Evolutionary conservation across 2,329 filamentous ascomycete genomes (phyloP).

Genomic region (Didymella pinodella): DNA sequence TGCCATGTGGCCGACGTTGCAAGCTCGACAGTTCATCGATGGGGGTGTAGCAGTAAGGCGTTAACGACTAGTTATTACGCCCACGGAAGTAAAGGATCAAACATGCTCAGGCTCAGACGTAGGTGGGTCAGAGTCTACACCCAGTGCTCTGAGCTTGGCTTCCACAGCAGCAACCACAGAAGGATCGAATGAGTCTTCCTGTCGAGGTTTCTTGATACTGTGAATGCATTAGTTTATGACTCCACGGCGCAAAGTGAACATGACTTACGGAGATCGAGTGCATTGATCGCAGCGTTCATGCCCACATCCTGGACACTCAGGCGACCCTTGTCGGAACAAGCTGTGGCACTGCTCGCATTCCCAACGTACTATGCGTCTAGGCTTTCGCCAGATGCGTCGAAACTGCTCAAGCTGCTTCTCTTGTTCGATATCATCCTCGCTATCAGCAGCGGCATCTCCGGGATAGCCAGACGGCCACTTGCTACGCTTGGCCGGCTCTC

Average conservation of each 20-base stretch:
- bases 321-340: conserved; percentile 64
- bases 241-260: too few species aligned
- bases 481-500: conserved; percentile 75
- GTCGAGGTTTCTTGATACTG: conserved; percentile 64
- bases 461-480: conserved; percentile 76
- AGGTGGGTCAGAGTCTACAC: conserved; percentile 36
- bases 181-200: conserved; percentile 66
- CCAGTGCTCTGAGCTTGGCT: conserved; percentile 57
- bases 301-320: conserved; percentile 66
- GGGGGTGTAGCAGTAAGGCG: neutral
- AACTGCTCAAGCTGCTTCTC: conserved; percentile 38
- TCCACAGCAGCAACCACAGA: conserved; percentile 66
- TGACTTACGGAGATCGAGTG: conserved; percentile 59
- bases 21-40: neutral
- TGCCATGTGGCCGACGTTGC: conserved; percentile 1
- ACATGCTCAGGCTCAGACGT: conserved; percentile 29
- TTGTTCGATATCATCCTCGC: conserved; percentile 41
- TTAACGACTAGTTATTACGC: conserved; percentile 3
- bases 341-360: conserved; percentile 70
- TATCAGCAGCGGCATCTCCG: conserved; percentile 61
- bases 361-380: conserved; percentile 55
- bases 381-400: conserved; percentile 54
- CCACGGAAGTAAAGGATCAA: conserved; percentile 6
- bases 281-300: conserved; percentile 68
- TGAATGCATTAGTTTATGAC: conserved; percentile 17